Conservation (phyloP, 139 green algal species). For the Coelastrella sp. region DNA sequence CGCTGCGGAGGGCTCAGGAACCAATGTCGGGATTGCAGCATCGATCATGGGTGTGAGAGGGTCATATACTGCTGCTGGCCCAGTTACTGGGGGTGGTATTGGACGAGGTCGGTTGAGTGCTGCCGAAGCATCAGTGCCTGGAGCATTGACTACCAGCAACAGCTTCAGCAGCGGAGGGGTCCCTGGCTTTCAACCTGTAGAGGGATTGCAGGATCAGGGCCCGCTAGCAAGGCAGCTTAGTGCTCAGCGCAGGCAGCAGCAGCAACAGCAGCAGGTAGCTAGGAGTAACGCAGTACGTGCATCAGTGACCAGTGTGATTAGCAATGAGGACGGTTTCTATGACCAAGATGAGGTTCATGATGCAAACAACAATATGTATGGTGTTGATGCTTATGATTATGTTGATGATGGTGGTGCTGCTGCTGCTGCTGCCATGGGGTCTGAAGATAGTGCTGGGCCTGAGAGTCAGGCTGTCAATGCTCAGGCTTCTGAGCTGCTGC, state of each 20-base stretch:
- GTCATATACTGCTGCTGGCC: not conserved
- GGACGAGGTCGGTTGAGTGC: not conserved
- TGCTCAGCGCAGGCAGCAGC: not conserved
- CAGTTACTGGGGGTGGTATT: not conserved
- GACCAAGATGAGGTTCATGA: not conserved
- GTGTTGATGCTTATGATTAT: not conserved
- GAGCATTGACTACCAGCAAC: conserved; percentile 9
- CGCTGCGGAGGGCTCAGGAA: not conserved
- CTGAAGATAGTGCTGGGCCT: not conserved
- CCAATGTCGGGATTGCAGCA: not conserved
- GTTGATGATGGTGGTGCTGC: not conserved
- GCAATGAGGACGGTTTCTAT: not conserved
- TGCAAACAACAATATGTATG: not conserved
- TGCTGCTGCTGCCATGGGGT: not conserved
- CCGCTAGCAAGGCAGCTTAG: not conserved
- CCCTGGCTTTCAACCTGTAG: not conserved
- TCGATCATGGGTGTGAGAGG: not conserved
- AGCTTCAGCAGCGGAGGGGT: not conserved
- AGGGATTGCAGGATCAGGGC: not conserved
- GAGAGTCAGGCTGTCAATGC: not conserved
- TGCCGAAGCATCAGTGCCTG: not conserved
- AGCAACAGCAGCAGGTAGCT: not conserved
- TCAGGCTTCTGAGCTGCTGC: conserved; percentile 4
- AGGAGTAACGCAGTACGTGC: not conserved
- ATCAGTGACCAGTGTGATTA: not conserved